Percentiles rank a stretch among this genome's conserved stretches.
phyloP scores from a whole-genome alignment of 148 eudicot species.

The Rhododendron williamsianum region DNA sequence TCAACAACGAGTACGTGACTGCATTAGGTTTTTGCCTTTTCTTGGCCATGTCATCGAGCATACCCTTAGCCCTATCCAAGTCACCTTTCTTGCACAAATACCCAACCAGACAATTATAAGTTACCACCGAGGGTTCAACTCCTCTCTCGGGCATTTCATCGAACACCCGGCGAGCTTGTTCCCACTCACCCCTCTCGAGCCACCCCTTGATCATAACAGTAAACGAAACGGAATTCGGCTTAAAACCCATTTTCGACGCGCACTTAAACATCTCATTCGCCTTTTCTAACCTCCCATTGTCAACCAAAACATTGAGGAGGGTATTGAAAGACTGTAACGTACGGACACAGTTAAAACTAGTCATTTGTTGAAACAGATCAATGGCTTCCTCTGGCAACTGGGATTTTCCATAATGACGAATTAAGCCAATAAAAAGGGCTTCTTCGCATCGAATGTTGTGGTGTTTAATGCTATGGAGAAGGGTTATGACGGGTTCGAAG shows the following conservation, averaged over 20 bases:
- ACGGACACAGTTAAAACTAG: conserved; percentile 52
- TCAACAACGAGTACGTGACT: conserved; percentile 59
- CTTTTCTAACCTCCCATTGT: conserved; percentile 35
- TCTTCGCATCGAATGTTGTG: conserved; percentile 65
- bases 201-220: conserved; percentile 74
- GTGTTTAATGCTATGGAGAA: conserved; percentile 36
- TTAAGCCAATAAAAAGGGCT: conserved; percentile 56
- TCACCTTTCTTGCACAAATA: conserved; percentile 66
- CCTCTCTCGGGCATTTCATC: conserved; percentile 87
- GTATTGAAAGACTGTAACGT: conserved; percentile 68
- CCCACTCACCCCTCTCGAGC: conserved; percentile 58
- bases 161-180: conserved; percentile 55
- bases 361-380: conserved; percentile 50
- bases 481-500: conserved; percentile 42
- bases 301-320: conserved; percentile 64
- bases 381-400: conserved; percentile 46
- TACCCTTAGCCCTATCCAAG: conserved; percentile 44
- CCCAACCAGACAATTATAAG: conserved; percentile 71
- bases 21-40: conserved; percentile 60
- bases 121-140: conserved; percentile 68
- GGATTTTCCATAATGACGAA: conserved; percentile 65
- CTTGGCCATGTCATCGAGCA: conserved; percentile 54
- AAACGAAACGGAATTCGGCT: conserved; percentile 58
- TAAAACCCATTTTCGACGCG: conserved; percentile 48
- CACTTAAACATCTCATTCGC: conserved; percentile 48